phyloP scores from a whole-genome alignment of 495 filamentous ascomycete species.

The Neurospora sp. region DNA sequence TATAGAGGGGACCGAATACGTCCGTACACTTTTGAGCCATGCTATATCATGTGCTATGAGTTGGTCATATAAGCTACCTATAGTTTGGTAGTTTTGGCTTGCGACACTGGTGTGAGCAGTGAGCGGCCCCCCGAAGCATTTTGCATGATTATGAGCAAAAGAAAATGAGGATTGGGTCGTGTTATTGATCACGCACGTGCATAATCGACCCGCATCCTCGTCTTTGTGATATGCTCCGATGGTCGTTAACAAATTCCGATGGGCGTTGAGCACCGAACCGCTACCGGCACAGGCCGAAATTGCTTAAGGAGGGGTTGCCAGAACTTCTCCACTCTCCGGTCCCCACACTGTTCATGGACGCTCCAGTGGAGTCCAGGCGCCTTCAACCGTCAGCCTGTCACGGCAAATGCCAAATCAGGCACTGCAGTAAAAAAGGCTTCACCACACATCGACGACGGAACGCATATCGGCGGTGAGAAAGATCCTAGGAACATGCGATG shows the following conservation, averaged over 20 bases:
- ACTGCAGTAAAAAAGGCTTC: background rate
- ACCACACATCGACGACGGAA: background rate
- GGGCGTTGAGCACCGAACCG: background rate
- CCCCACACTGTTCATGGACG: background rate
- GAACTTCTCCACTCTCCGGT: background rate
- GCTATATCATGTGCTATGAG: background rate
- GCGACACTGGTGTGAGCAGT: background rate
- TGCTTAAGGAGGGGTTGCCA: conserved; percentile 3
- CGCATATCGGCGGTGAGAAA: background rate
- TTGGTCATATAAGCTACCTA: background rate
- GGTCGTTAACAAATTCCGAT: background rate
- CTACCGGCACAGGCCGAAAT: conserved; percentile 1
- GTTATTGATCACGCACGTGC: background rate
- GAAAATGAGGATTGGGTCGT: background rate
- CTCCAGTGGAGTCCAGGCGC: background rate
- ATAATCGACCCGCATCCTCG: background rate
- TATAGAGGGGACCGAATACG: background rate
- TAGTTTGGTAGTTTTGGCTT: background rate
- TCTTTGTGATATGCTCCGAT: background rate
- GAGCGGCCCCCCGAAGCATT: background rate
- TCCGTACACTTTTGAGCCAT: background rate
- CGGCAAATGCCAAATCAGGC: background rate
- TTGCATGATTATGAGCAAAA: background rate
- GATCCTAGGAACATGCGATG: background rate
- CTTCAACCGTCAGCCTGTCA: background rate